A percentile compares a stretch with the other conserved stretches of the same genome.
Evolutionary conservation across 805 yeast genomes (phyloP).

Genomic region (Tetrapisispora phaffii): DNA sequence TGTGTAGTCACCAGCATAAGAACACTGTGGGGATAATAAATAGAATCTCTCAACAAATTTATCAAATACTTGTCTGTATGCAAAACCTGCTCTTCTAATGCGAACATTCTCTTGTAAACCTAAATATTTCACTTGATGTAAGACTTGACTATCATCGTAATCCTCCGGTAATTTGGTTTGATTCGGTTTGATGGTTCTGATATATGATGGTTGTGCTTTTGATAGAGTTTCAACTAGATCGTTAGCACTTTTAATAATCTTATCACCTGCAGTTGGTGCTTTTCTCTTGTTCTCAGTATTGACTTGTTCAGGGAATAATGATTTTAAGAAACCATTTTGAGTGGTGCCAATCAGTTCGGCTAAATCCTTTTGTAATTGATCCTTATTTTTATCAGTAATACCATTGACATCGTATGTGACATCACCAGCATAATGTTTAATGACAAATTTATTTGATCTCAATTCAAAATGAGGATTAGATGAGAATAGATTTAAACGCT

Average conservation of each 20-base stretch:
- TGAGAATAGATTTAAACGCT: constrained; percentile 76
- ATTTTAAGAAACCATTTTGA: constrained; percentile 48
- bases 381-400: constrained; percentile 96
- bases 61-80: constrained; percentile 92
- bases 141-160: constrained; percentile 77
- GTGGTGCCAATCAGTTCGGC: constrained; percentile 71
- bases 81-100: constrained; percentile 97
- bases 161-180: constrained; percentile 86
- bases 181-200: constrained; percentile 95
- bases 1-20: constrained; percentile 78
- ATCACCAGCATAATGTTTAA: constrained; percentile 98
- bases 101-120: constrained; percentile 96
- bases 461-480: constrained; percentile 80
- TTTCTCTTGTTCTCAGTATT: constrained; percentile 65
- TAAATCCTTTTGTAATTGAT: constrained; percentile 80
- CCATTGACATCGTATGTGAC: constrained; percentile 82
- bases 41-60: constrained; percentile 93
- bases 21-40: constrained; percentile 74
- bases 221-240: constrained; percentile 81
- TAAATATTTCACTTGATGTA: constrained; percentile 90
- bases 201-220: constrained; percentile 87
- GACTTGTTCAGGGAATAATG: constrained; percentile 54
- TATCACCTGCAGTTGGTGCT: constrained; percentile 94
- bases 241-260: constrained; percentile 86
- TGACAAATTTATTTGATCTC: constrained; percentile 75